Evolutionary conservation across 306 rosid genomes (phyloP).

Genomic region (Dalbergia oliveri): DNA sequence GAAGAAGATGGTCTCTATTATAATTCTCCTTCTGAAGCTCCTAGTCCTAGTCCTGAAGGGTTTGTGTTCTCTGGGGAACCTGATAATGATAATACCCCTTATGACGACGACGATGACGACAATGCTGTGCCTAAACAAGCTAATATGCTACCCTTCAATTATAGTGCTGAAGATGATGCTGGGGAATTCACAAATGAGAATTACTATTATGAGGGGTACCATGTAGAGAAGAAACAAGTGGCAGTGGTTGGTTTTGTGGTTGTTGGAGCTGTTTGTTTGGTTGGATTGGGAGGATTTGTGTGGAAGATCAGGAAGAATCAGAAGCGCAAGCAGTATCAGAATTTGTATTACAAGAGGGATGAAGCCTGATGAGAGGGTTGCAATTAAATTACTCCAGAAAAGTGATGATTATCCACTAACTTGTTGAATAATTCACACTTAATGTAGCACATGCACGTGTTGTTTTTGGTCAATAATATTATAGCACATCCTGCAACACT

Average conservation of each 20-base stretch:
- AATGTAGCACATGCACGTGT: too few relatives aligned
- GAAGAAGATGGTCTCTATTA: not conserved
- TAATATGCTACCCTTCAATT: constrained; percentile 33
- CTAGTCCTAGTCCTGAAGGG: not conserved
- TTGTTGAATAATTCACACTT: not conserved
- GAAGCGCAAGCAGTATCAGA: not conserved
- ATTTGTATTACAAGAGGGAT: not conserved
- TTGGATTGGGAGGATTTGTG: constrained; percentile 49
- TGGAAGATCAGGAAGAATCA: constrained; percentile 26
- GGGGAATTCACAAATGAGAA: not conserved
- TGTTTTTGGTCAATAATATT: not conserved
- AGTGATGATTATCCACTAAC: not conserved
- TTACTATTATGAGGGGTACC: not conserved
- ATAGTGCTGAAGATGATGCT: constrained; percentile 19
- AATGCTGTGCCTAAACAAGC: not conserved
- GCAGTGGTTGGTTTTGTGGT: not conserved
- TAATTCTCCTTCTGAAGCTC: constrained; percentile 3
- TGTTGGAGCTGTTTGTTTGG: constrained; percentile 41
- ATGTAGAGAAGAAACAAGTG: not conserved
- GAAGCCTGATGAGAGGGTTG: not conserved
- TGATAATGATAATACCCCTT: not conserved
- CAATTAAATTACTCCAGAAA: not conserved
- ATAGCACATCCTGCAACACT: not conserved
- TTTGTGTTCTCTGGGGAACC: not conserved
- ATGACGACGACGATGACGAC: not conserved